A percentile compares a stretch with the other conserved stretches of the same genome.
Evolutionary conservation across 2,329 filamentous ascomycete genomes (phyloP).

Genomic region (Albophoma yamanashiensis): DNA sequence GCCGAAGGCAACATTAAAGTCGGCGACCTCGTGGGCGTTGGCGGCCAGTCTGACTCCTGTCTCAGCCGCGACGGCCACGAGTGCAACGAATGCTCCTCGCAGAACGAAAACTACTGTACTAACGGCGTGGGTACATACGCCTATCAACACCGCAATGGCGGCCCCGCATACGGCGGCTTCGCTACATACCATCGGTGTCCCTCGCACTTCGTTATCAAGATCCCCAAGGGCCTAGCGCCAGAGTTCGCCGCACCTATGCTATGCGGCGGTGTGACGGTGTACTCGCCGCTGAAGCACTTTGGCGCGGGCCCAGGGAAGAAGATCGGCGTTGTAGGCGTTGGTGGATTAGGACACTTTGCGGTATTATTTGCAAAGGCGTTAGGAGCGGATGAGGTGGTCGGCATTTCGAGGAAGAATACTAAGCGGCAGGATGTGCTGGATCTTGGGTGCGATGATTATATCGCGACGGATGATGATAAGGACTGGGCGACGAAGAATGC

Average conservation of each 20-base stretch:
- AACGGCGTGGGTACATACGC: constrained; percentile 41
- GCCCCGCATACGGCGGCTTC: constrained; percentile 39
- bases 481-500: constrained; percentile 44
- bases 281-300: constrained; percentile 49
- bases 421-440: constrained; percentile 45
- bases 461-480: constrained; percentile 31
- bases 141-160: constrained; percentile 16
- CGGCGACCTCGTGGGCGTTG: constrained; percentile 54
- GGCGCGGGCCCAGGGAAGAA: constrained; percentile 55
- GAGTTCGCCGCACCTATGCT: constrained; percentile 51
- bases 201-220: constrained; percentile 38
- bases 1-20: constrained; percentile 37
- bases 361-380: constrained; percentile 58
- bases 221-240: constrained; percentile 29
- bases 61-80: constrained; percentile 21
- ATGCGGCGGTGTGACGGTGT: constrained; percentile 61
- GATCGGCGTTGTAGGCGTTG: constrained; percentile 57
- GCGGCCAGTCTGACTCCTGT: constrained; percentile 49
- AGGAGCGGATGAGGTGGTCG: constrained; percentile 49
- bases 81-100: constrained; percentile 29
- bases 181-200: constrained; percentile 21
- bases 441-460: constrained; percentile 44
- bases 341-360: constrained; percentile 59
- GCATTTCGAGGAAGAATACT: constrained; percentile 40
- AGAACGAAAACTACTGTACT: constrained; percentile 31